Percentiles rank a stretch among this genome's conserved stretches.
Conservation (phyloP, 805 yeast species). For the Wickerhamomyces xylosicus region DNA sequence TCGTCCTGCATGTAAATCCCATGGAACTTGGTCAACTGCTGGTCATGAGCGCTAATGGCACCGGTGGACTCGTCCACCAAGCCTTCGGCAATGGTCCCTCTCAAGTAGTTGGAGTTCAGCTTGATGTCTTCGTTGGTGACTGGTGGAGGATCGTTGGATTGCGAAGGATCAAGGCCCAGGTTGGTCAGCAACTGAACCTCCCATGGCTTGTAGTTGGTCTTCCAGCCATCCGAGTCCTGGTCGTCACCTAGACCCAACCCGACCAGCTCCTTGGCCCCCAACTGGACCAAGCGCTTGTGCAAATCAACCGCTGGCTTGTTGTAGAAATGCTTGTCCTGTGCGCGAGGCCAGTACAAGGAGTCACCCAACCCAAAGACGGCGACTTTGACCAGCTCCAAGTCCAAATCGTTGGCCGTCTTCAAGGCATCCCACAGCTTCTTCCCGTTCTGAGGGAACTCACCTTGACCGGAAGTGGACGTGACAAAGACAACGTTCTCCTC, state of each 20-base stretch:
- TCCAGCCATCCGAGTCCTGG: slow-evolving; percentile 93
- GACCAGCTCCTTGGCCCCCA: slow-evolving; percentile 66
- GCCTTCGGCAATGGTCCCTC: slow-evolving; percentile 91
- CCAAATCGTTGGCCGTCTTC: slow-evolving; percentile 54
- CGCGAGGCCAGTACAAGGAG: slow-evolving; percentile 95
- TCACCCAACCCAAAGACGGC: slow-evolving; percentile 89
- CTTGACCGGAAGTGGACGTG: slow-evolving; percentile 93
- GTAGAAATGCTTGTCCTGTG: slow-evolving; percentile 88
- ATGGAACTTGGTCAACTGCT: slow-evolving; percentile 93
- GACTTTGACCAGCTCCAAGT: slow-evolving; percentile 56
- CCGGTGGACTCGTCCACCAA: slow-evolving; percentile 77
- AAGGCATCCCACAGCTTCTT: slow-evolving; percentile 65
- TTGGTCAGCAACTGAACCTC: slow-evolving; percentile 79
- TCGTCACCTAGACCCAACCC: slow-evolving; percentile 91
- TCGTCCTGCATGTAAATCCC: slow-evolving; percentile 99
- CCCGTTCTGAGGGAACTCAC: slow-evolving; percentile 79
- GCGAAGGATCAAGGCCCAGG: slow-evolving; percentile 74
- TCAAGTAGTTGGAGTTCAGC: slow-evolving; percentile 70
- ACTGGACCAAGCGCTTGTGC: slow-evolving; percentile 41
- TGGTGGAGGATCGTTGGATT: slow-evolving; percentile 87
- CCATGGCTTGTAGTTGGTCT: slow-evolving; percentile 88
- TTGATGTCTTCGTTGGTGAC: slow-evolving; percentile 95
- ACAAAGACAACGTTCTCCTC: slow-evolving; percentile 43
- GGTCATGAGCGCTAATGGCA: slow-evolving; percentile 82
- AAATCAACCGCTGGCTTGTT: slow-evolving; percentile 84